phyloP scores from a whole-genome alignment of 805 yeast genomes.

The Barnettozyma californica region DNA sequence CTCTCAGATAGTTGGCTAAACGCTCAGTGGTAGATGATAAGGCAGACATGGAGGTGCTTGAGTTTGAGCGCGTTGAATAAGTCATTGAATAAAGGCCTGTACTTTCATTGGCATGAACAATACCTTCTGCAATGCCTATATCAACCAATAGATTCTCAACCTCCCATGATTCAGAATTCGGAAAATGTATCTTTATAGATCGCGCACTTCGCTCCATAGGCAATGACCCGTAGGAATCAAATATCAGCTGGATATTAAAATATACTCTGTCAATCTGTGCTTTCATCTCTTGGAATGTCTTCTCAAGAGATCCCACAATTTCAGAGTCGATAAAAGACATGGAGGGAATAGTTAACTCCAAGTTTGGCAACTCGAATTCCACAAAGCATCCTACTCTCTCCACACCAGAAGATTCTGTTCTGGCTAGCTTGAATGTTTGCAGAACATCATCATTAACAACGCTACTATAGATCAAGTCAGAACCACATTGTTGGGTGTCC shows the following conservation, averaged over 20 bases:
- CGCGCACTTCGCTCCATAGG: conserved; percentile 46
- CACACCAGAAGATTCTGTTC: conserved; percentile 27
- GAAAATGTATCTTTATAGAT: conserved; percentile 57
- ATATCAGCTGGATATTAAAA: conserved; percentile 37
- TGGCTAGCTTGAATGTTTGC: conserved; percentile 27
- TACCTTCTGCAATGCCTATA: conserved; percentile 53
- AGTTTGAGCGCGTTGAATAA: not conserved
- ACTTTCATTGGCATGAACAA: conserved; percentile 36
- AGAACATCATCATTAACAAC: not conserved
- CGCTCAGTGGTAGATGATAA: conserved; percentile 1
- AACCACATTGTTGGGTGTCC: conserved; percentile 25
- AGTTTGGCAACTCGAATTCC: conserved; percentile 48
- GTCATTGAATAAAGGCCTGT: conserved; percentile 5
- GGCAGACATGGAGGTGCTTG: conserved; percentile 6
- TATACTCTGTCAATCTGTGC: conserved; percentile 37
- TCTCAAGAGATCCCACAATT: conserved; percentile 34
- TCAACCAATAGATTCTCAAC: conserved; percentile 55
- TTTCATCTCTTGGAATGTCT: conserved; percentile 34
- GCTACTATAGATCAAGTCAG: not conserved
- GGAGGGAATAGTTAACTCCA: conserved; percentile 33
- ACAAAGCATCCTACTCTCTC: conserved; percentile 43
- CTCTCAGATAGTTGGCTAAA: conserved; percentile 8
- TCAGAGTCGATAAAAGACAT: conserved; percentile 40
- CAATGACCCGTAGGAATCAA: conserved; percentile 57
- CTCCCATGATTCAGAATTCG: conserved; percentile 57